Base-by-base conservation (phyloP, 2,329 filamentous ascomycete genomes). In the Alternaria sp. region DNA sequence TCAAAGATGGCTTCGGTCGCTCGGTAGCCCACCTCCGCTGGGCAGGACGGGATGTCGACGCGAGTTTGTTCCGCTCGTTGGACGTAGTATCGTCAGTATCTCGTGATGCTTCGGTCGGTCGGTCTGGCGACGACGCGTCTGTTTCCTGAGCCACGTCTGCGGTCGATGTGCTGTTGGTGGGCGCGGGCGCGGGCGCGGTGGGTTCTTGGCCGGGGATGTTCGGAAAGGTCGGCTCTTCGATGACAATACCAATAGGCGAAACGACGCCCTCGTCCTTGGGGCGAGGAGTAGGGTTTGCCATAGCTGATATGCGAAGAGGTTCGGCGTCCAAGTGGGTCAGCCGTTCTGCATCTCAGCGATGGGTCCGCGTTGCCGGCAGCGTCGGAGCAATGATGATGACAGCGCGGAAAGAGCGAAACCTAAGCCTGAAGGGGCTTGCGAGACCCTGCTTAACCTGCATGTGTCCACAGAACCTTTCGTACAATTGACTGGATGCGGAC, bases 1-100 rank as follows among this genome's bases (percentile, higher is more conserved):
- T 68, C 2, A 61, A 60, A 5, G 60, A 67, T 4, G 71, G 64
- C 34, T 66, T 70, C 11, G 74, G 73, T 21, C 67, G 66, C 48
- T 77, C 75, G 0, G 75, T 76, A 11, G 65, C 69, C 24, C 62
- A 72, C 56, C 72, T 66, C 37, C 65, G 63, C 48, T 71, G 60
- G n/a, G 55, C 60, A 6, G 69, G 73, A 24, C 70, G 68, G 9
- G 65, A 44, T 4, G 34, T 34, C 14, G 61, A 23, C 2, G 60
- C 33, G 31, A 58, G 36, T 33, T 48, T 28, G n/a, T 51, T 48
- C 17, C 59, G 58, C 26, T 45, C 40, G 9, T 36, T 14, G 3
- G 54, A 8, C 2, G 24, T 11, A 3, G 51, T 29, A 3, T 45
- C 33, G 7, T 23, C n/a, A 9, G 33, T 26, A 8, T 29, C 45